Conservation (phyloP, 352 stramenopile species). For the Halophytophthora batemanensis region DNA sequence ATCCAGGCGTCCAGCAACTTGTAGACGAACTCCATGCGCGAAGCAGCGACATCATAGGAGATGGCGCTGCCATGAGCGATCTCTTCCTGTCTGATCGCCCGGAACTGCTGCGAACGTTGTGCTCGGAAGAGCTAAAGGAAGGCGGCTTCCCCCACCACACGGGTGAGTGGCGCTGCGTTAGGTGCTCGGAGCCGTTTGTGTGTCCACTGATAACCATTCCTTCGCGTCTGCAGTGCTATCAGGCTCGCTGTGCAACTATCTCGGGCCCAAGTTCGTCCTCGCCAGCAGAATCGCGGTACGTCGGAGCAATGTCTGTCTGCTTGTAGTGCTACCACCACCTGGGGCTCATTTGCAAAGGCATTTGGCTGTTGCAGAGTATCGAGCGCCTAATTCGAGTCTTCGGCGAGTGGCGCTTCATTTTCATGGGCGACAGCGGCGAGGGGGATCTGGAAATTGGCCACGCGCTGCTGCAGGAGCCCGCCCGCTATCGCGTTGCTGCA, state of each 20-base stretch:
- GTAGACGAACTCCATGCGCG: constrained; percentile 31
- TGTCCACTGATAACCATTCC: too few species aligned
- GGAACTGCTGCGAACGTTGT: constrained; percentile 44
- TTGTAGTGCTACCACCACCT: too few species aligned
- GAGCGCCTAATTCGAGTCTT: neutral
- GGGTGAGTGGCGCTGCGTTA: constrained; percentile 15
- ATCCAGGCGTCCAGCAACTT: constrained; percentile 60
- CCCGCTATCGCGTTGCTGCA: neutral
- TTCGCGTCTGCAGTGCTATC: constrained; percentile 32
- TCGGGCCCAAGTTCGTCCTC: constrained; percentile 39
- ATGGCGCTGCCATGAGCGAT: constrained; percentile 13
- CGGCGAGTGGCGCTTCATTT: neutral
- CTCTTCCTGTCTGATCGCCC: constrained; percentile 52
- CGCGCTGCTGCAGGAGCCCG: neutral
- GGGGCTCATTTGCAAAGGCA: too few species aligned
- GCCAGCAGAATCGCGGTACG: constrained; percentile 37
- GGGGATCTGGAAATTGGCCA: neutral
- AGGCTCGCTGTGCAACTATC: constrained; percentile 34
- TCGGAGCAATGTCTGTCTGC: neutral
- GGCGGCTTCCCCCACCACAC: constrained; percentile 55
- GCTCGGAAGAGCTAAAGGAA: constrained; percentile 32
- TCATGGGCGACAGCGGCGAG: neutral
- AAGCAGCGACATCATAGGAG: too few species aligned
- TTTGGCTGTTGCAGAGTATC: neutral
- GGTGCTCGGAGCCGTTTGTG: neutral